A percentile compares a stretch with the other conserved stretches of the same genome.
phyloP scores from a whole-genome alignment of 2,329 filamentous ascomycete species.

The Ceratocystis eucalypticola region DNA sequence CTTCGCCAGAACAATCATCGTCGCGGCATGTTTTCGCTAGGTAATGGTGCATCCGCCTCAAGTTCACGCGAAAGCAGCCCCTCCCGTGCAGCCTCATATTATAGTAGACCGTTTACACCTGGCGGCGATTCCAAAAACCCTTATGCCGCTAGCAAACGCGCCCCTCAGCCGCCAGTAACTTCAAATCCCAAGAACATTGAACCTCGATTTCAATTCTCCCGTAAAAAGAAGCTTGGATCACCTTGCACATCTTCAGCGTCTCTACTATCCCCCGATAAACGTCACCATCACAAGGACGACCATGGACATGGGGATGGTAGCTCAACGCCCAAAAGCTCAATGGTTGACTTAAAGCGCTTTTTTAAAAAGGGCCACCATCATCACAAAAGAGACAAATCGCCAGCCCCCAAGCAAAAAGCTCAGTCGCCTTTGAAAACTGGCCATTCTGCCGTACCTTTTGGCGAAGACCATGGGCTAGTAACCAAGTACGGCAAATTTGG shows the following conservation, averaged over 20 bases:
- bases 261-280: conserved; percentile 37
- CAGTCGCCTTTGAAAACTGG: conserved; percentile 41
- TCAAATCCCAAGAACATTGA: conserved; percentile 48
- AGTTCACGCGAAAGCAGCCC: conserved; percentile 51
- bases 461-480: conserved; percentile 78
- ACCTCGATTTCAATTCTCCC: conserved; percentile 69
- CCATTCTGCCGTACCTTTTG: conserved; percentile 54
- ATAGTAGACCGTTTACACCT: conserved; percentile 64
- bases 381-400: conserved; percentile 48
- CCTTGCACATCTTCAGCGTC: conserved; percentile 40
- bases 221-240: conserved; percentile 54
- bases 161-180: conserved; percentile 47
- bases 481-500: conserved; percentile 95
- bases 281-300: conserved; percentile 23
- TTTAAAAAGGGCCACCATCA: conserved; percentile 61
- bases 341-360: conserved; percentile 93
- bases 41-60: conserved; percentile 39
- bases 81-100: conserved; percentile 48
- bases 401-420: conserved; percentile 51
- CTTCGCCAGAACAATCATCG: conserved; percentile 31
- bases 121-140: conserved; percentile 70
- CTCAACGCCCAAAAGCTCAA: conserved; percentile 51
- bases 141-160: conserved; percentile 69
- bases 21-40: conserved; percentile 41
- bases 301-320: conserved; percentile 22